Evolutionary conservation across 352 stramenopile genomes (phyloP).

Genomic region (Plasmopara halstedii): DNA sequence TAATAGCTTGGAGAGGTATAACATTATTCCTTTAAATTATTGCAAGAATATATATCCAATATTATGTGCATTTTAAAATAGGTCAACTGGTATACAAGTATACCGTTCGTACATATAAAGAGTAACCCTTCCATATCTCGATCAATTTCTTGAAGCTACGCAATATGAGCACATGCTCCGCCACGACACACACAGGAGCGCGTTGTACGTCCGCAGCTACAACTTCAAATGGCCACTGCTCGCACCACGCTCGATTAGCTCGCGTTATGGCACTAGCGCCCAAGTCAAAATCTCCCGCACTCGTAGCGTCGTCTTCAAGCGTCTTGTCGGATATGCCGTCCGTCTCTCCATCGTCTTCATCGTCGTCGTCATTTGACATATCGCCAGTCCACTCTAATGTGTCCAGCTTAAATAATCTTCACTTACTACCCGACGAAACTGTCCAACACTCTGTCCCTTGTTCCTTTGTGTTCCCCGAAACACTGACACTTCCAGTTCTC

Average conservation of each 20-base stretch:
- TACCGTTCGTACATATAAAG: too few relatives aligned
- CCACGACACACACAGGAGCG: conserved; percentile 57
- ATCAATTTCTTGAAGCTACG: conserved; percentile 1
- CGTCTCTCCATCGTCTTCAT: conserved; percentile 17
- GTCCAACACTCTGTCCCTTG: conserved; percentile 30
- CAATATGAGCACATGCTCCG: conserved; percentile 17
- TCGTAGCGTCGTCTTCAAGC: conserved; percentile 1
- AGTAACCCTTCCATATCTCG: too few relatives aligned
- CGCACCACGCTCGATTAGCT: conserved; percentile 73
- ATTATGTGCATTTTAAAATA: too few relatives aligned
- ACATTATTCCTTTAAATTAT: not conserved
- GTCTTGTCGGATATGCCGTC: conserved; percentile 1
- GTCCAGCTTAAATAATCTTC: conserved; percentile 1
- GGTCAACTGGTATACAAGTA: too few relatives aligned
- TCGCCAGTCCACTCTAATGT: conserved; percentile 7
- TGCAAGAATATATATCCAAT: not conserved
- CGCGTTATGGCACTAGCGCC: conserved; percentile 73
- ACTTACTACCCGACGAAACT: conserved; percentile 35
- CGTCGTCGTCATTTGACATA: conserved; percentile 20
- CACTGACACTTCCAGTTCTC: conserved; percentile 36
- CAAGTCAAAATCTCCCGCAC: conserved; percentile 43
- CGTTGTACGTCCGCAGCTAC: conserved; percentile 49
- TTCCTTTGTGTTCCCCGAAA: conserved; percentile 47
- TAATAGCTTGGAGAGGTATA: not conserved
- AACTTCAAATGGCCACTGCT: conserved; percentile 38